Evolutionary conservation across 441 rosid genomes (phyloP), one percentile per base, ranked within the genome.

Genomic region (Eutrema salsugineum): DNA sequence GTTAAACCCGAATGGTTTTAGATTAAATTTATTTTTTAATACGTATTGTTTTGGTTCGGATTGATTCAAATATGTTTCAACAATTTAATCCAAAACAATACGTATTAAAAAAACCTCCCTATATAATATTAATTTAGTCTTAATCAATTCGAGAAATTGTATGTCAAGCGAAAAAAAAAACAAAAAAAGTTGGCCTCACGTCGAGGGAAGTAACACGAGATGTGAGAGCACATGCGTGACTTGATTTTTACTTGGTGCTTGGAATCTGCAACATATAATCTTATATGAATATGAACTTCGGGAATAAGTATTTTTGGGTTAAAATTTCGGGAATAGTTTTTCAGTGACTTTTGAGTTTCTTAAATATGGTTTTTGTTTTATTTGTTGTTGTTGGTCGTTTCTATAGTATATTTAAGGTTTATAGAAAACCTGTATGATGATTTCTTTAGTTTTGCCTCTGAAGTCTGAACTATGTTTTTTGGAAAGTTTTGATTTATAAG

Each of bases 111-210:
- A 39, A 12, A 39, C 7, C 5, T 17, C 19, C 30, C 32, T 49
- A 50, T 61, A 42, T 9, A 62, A 62, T 28, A 40, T 39, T 11
- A 68, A 24, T 33, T 15, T 5, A 48, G 24, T 35, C 44, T 32
- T 46, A 71, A 55, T 22, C 1, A 53, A 55, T 11, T 33, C 3
- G 11, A 59, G 19, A 48, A 36, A 47, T 11, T 16, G 48, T 50
- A 63, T 39, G 35, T 14, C 3, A 55, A 16, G 24, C n/a, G 22
- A 28, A 36, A 17, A 65, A 59, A 24, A 48, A 9, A 64, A 50
- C 39, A 30, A 48, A 9, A 64, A 50, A 38, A 30, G 15, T 17
- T 71, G 76, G 63, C 15, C 69, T 53, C 76, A 71, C 76, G 76
- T 71, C 56, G 63, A 8, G 12, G 54, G 33, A 3, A 69, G 46